Base-by-base conservation (phyloP, 129 eudicot species). In the Mikania micrantha region DNA sequence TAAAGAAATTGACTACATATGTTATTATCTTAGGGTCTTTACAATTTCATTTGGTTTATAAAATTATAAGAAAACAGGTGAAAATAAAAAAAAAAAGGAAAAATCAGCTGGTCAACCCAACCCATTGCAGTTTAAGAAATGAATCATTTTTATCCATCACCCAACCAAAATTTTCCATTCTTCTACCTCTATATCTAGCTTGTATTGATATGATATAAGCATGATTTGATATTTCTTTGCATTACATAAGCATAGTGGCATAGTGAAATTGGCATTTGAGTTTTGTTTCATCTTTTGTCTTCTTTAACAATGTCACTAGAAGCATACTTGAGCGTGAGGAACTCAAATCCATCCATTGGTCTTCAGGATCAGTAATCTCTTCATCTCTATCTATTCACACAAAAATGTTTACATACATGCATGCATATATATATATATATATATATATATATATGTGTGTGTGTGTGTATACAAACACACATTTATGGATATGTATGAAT, bases 281-380 rank as follows among this genome's bases (percentile, higher is more conserved):
- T 13, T 59, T 41, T 2, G 28, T 72, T 53, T 17, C 49, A n/a
- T 3, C 5, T 22, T 47, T 52, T 66, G 79, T 73, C 21, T 52
- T 70, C 90, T 59, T 82, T 85, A 76, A 83, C 85, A 20, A 69
- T 75, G 31, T 58, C 28, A 36, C 65, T 62, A 88, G 98, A 84
- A 59, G 75, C 81, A 78, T 92, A 80, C 87, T 92, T 66, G 98
- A 92, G 68, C 95, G 91, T 11, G 60, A 54, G 79, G 98, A 92
- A 71, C 95, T 92, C 78, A 82, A 65, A 75, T 85, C 94, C 45
- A 92, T 92, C 71, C 87, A 84, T 61, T 92, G 98, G 98, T 77
- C 91, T 45, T 77, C 95, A 56, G 91, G 89, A 66, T 83, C 91
- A 22, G 96, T 92, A 68, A 75, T 49, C 25, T 48, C 47, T 64